A percentile compares a stretch with the other conserved stretches of the same genome.
Evolutionary conservation across 805 yeast genomes (phyloP).

Genomic region (Metschnikowia koreensis): DNA sequence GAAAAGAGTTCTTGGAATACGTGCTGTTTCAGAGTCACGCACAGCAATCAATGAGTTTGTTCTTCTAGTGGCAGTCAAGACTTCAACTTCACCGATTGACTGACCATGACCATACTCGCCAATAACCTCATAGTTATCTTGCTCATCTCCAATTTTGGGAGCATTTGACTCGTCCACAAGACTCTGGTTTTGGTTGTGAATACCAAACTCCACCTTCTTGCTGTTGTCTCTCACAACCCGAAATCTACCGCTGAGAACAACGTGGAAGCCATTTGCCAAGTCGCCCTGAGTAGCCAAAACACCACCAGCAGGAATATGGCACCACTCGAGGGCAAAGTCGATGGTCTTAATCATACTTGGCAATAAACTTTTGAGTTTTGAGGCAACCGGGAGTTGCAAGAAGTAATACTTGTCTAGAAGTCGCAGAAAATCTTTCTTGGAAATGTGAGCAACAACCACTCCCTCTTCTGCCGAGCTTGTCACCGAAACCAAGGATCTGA

Average conservation of each 20-base stretch:
- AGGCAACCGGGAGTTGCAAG: slow-evolving; percentile 76
- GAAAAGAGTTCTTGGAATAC: slow-evolving; percentile 87
- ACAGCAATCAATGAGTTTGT: slow-evolving; percentile 75
- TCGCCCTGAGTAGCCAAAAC: slow-evolving; percentile 79
- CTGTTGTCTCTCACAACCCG: slow-evolving; percentile 50
- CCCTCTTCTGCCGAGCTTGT: slow-evolving; percentile 57
- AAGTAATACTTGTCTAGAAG: slow-evolving; percentile 74
- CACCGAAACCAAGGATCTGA: slow-evolving; percentile 72
- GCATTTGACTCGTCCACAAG: slow-evolving; percentile 24
- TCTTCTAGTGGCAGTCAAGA: slow-evolving; percentile 74
- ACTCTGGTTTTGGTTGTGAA: slow-evolving; percentile 9
- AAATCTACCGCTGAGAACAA: slow-evolving; percentile 84
- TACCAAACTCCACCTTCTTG: slow-evolving; percentile 10
- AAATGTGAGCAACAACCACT: slow-evolving; percentile 61
- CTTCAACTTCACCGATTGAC: slow-evolving; percentile 93
- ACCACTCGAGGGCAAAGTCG: slow-evolving; percentile 94
- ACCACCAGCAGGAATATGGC: slow-evolving; percentile 84
- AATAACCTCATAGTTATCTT: slow-evolving; percentile 36
- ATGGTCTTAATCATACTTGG: slow-evolving; percentile 67
- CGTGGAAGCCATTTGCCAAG: slow-evolving; percentile 84
- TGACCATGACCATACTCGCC: slow-evolving; percentile 94
- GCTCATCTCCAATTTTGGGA: slow-evolving; percentile 9
- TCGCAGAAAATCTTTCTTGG: slow-evolving; percentile 59
- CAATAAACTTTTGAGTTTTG: slow-evolving; percentile 62
- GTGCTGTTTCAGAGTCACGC: slow-evolving; percentile 89